Evolutionary conservation across 73 alveolate species (phyloP).

Genomic region (Tetrahymena borealis): DNA sequence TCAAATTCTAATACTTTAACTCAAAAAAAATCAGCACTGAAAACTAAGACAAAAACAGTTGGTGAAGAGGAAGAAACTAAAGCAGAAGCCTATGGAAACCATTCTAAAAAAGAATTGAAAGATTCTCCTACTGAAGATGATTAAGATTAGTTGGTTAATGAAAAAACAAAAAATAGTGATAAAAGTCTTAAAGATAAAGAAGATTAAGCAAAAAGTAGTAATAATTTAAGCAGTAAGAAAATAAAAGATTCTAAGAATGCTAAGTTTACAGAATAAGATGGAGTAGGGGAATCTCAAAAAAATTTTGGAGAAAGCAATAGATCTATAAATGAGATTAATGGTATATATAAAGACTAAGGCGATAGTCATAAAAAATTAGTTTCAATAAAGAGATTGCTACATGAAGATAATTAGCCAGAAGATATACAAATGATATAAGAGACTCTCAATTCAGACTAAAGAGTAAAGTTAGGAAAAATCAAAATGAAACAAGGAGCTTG

Average conservation of each 20-base stretch:
- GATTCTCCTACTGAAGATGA: neutral
- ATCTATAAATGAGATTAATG: neutral
- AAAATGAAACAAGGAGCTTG: constrained; percentile 39
- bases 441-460: neutral
- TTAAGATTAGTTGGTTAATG: neutral
- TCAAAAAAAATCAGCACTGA: neutral
- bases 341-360: neutral
- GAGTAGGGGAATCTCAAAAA: neutral
- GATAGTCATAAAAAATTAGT: neutral
- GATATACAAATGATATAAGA: neutral
- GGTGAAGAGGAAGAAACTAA: neutral
- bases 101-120: neutral
- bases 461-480: neutral
- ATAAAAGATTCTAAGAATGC: neutral
- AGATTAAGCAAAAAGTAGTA: neutral
- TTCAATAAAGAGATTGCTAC: neutral
- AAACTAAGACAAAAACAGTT: neutral
- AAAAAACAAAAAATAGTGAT: neutral
- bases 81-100: neutral
- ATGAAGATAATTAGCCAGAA: neutral
- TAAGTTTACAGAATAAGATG: neutral
- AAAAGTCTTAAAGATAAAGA: neutral
- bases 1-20: neutral
- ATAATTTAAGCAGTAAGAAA: neutral
- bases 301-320: neutral